These are phyloP conservation scores for Saxophila tyrrhenica DNA, from an alignment of 495 filamentous ascomycete genomes.

Conservation along the genomic window DNA sequence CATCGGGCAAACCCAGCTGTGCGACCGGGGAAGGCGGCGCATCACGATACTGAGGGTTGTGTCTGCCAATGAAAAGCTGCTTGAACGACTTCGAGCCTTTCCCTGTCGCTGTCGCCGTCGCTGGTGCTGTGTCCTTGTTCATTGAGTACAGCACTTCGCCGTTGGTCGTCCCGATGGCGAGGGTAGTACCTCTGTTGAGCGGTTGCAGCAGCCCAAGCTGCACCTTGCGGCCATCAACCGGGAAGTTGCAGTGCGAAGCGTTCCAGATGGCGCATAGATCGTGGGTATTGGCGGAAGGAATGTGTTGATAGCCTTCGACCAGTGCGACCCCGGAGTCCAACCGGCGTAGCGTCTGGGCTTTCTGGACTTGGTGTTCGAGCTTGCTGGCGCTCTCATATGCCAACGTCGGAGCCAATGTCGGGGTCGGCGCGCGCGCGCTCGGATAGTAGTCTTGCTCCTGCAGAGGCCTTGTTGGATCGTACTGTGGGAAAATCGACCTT, in stretches of 20 bases:
- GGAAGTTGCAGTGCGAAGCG: conserved; percentile 1
- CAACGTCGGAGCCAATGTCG: background rate
- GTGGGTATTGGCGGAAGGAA: conserved; percentile 6
- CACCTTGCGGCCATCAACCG: conserved; percentile 7
- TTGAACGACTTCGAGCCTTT: background rate
- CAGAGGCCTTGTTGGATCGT: conserved; percentile 8
- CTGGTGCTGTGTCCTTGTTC: background rate
- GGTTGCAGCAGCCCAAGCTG: conserved; percentile 10
- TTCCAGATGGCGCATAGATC: conserved; percentile 11
- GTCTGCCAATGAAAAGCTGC: conserved; percentile 5
- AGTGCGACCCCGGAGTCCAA: conserved; percentile 10
- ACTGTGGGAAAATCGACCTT: conserved; percentile 17
- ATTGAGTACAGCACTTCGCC: conserved; percentile 7
- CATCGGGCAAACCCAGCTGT: conserved; percentile 5
- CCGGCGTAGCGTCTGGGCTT: background rate
- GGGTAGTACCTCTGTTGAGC: background rate
- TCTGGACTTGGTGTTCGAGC: background rate
- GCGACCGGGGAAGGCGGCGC: background rate
- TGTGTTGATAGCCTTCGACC: conserved; percentile 14
- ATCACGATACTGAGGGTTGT: background rate
- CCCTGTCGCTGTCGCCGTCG: background rate
- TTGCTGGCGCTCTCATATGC: conserved; percentile 11
- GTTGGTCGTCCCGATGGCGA: conserved; percentile 3
- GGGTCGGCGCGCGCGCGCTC: background rate
- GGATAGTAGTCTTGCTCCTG: conserved; percentile 15